These are phyloP conservation scores for Mycena galopus DNA, from an alignment of 768 basidiomycete genomes.

Conservation along the genomic window DNA sequence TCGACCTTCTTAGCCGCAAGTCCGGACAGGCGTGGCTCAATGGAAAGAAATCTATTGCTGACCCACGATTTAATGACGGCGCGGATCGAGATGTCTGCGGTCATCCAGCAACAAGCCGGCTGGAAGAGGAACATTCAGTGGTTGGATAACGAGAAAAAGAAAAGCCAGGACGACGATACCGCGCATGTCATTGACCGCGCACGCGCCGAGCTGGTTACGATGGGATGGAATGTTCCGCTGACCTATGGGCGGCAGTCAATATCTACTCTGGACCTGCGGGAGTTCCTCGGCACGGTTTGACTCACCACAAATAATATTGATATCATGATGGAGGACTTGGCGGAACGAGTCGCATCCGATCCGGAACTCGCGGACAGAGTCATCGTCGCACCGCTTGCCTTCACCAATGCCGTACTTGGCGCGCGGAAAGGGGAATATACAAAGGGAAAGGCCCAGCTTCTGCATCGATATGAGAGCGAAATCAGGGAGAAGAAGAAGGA, in stretches of 20 bases:
- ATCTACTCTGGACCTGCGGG: too few relatives aligned
- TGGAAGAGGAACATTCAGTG: slow-evolving; percentile 30
- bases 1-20: neutral
- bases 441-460: neutral
- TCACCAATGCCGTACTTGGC: too few relatives aligned
- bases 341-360: slow-evolving; percentile 15
- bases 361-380: too few relatives aligned
- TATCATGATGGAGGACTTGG: slow-evolving; percentile 34
- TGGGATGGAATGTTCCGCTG: slow-evolving; percentile 24
- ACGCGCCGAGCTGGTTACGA: neutral
- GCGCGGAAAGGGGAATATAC: slow-evolving; percentile 4
- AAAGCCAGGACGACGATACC: slow-evolving; percentile 7
- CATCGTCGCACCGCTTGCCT: slow-evolving; percentile 26
- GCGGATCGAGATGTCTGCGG: slow-evolving; percentile 22
- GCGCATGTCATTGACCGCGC: too few relatives aligned
- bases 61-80: too few relatives aligned
- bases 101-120: slow-evolving; percentile 9
- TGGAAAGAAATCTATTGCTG: too few relatives aligned
- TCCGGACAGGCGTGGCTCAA: slow-evolving; percentile 37
- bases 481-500: too few relatives aligned
- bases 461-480: slow-evolving; percentile 9
- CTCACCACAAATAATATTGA: slow-evolving; percentile 17
- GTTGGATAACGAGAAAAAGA: slow-evolving; percentile 12
- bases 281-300: slow-evolving; percentile 21
- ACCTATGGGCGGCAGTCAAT: neutral